Evolutionary conservation across 805 yeast genomes (phyloP), one percentile per base, ranked within the genome.

Genomic region (Pichia gijzeniarum): DNA sequence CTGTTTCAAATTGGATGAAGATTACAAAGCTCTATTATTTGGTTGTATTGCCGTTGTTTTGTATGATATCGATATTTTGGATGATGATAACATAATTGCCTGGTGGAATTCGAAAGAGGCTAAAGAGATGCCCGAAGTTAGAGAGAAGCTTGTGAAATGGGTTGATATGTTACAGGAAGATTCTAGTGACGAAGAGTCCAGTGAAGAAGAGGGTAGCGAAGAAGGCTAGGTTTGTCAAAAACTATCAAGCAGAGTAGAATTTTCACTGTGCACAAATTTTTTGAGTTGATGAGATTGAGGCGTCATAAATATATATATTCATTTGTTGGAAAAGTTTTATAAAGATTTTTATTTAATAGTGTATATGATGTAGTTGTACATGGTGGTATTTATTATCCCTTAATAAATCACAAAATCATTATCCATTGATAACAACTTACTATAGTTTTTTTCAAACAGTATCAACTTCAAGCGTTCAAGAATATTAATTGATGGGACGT

Each of bases 141-240:
- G 83, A 47, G 69, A 60, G 25, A 70, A 77, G 52, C 80, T 87
- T 2, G 76, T 67, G 8, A 82, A 80, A 62, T 91, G 91, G 81
- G 73, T 91, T 18, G 85, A 81, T 17, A 90, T 97, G 97, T 73
- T 91, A 48, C 75, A 76, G 55, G 85, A 80, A 39, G 97, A 56
- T 20, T 48, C 48, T n/a, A 45, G 45, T 32, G 56, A 52, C 19
- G 50, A 46, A 28, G 51, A 41, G 13, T 44, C 38, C 16, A 44
- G 50, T 19, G 53, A 47, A 8, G 52, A 48, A 10, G 53, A 50
- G 5, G 35, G 30, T 30, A 30, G 33, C 1, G 41, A 47, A 19
- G 41, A 27, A 19, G 38, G 31, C 13, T 10, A 33, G n/a, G 21
- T 6, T 25, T n/a, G n/a, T 25, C 28, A 25, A 25, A 25, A 25